A percentile compares a stretch with the other conserved stretches of the same genome.
phyloP scores from a whole-genome alignment of 1,284 basidiomycete species.

The Malassezia restricta region DNA sequence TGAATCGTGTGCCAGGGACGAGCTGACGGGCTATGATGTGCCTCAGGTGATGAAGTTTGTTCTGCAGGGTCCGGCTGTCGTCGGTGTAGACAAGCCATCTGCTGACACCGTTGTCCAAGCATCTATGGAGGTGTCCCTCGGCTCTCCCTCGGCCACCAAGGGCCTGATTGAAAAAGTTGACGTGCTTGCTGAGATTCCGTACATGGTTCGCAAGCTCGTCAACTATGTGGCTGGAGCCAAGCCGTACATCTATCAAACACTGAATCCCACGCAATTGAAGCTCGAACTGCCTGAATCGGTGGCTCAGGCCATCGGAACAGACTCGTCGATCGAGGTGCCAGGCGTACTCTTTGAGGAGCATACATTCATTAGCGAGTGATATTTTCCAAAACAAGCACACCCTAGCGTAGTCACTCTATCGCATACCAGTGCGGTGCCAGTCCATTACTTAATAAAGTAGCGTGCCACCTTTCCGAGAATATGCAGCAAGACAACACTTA shows the following conservation, averaged over 20 bases:
- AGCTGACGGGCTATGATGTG: slow-evolving; percentile 67
- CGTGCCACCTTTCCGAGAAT: slow-evolving; percentile 90
- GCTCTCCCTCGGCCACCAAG: slow-evolving; percentile 45
- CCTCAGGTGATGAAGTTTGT: slow-evolving; percentile 63
- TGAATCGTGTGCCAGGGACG: slow-evolving; percentile 53
- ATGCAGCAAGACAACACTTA: slow-evolving; percentile 96
- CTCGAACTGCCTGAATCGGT: slow-evolving; percentile 53
- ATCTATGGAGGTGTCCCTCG: slow-evolving; percentile 20
- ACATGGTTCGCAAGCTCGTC: slow-evolving; percentile 73
- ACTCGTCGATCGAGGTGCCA: slow-evolving; percentile 49
- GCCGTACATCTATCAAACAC: slow-evolving; percentile 84
- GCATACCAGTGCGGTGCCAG: neutral
- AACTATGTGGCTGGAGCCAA: slow-evolving; percentile 83
- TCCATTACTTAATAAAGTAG: slow-evolving; percentile 63
- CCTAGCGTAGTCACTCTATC: neutral
- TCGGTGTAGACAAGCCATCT: slow-evolving; percentile 9
- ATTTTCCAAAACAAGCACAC: neutral
- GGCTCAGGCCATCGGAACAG: slow-evolving; percentile 9
- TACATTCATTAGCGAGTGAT: slow-evolving; percentile 58
- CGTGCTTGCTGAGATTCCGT: slow-evolving; percentile 87
- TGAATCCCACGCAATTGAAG: slow-evolving; percentile 59
- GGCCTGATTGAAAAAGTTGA: slow-evolving; percentile 95
- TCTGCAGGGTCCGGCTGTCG: slow-evolving; percentile 63
- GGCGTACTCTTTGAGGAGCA: slow-evolving; percentile 76
- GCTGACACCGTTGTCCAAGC: slow-evolving; percentile 18